phyloP scores from a whole-genome alignment of 768 basidiomycete genomes.

The Tubosaeta brunneosetosa region DNA sequence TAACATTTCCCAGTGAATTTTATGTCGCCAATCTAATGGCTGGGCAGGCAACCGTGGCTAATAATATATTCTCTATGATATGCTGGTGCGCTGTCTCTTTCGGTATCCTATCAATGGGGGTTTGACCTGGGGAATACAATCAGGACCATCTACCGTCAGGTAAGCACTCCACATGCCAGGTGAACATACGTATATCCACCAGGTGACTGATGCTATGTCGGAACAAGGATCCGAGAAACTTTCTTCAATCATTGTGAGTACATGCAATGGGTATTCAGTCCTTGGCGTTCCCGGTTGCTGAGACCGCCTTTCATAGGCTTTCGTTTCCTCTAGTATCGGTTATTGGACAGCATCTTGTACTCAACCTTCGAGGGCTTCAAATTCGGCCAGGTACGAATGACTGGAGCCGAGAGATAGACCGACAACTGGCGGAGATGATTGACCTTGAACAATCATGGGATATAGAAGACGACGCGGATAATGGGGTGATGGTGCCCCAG shows the following conservation, averaged over 20 bases:
- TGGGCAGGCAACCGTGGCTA: constrained; percentile 6
- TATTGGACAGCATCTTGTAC: constrained; percentile 22
- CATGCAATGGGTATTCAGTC: not conserved
- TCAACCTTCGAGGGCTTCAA: constrained; percentile 16
- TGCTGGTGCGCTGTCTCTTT: constrained; percentile 11
- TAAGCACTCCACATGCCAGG: not conserved
- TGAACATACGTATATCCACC: not conserved
- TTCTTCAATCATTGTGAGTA: constrained; percentile 8
- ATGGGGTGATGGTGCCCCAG: not conserved
- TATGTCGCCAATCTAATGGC: not conserved
- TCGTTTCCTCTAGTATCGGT: constrained; percentile 9
- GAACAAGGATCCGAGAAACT: constrained; percentile 17
- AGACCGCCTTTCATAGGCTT: not conserved
- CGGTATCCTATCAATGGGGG: not conserved
- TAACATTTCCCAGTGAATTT: not conserved
- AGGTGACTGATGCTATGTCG: not conserved
- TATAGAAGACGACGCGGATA: not conserved
- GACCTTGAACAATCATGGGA: not conserved
- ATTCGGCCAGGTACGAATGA: constrained; percentile 3
- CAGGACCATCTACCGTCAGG: constrained; percentile 9
- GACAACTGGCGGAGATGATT: not conserved
- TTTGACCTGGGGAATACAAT: not conserved
- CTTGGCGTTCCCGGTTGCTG: not conserved
- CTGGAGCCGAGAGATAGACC: not conserved
- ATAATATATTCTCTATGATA: constrained; percentile 3